Evolutionary conservation across 1,139 yeast species (phyloP).

Genomic region (Candida neerlandica): DNA sequence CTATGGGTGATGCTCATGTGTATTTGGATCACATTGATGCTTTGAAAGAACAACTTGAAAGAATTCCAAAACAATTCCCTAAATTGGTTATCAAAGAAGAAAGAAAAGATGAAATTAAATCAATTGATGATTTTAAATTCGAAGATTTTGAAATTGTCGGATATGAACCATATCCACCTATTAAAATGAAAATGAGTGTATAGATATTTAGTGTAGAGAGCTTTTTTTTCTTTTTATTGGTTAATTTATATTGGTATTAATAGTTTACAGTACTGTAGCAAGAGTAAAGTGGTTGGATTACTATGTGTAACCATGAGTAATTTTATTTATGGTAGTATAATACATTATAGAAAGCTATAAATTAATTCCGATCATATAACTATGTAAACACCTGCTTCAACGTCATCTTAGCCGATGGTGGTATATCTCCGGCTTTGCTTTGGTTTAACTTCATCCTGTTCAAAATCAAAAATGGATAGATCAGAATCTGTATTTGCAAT

Average conservation of each 20-base stretch:
- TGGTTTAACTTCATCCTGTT: conserved; percentile 17
- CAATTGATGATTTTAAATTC: conserved; percentile 82
- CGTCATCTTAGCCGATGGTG: conserved; percentile 9
- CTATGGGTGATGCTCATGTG: conserved; percentile 96
- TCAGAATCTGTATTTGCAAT: conserved; percentile 12
- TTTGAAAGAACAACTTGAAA: conserved; percentile 69
- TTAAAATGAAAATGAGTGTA: conserved; percentile 84
- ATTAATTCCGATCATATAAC: background rate
- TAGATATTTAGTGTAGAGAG: conserved; percentile 18
- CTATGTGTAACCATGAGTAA: too few relatives aligned
- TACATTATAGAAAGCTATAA: too few relatives aligned
- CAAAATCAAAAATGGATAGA: conserved; percentile 34
- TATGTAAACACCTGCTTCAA: background rate
- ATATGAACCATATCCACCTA: conserved; percentile 79
- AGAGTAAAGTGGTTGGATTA: too few relatives aligned
- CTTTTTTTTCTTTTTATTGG: too few relatives aligned
- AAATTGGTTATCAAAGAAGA: conserved; percentile 68
- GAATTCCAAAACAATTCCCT: conserved; percentile 82
- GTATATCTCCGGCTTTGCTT: conserved; percentile 17
- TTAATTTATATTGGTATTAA: too few relatives aligned
- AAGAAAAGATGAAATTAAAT: conserved; percentile 45
- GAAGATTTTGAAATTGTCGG: conserved; percentile 84
- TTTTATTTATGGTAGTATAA: too few relatives aligned
- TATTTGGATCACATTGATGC: conserved; percentile 93
- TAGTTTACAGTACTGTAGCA: too few relatives aligned